Base-by-base conservation (phyloP, 129 eudicot genomes). In the Saussurea involucrata region DNA sequence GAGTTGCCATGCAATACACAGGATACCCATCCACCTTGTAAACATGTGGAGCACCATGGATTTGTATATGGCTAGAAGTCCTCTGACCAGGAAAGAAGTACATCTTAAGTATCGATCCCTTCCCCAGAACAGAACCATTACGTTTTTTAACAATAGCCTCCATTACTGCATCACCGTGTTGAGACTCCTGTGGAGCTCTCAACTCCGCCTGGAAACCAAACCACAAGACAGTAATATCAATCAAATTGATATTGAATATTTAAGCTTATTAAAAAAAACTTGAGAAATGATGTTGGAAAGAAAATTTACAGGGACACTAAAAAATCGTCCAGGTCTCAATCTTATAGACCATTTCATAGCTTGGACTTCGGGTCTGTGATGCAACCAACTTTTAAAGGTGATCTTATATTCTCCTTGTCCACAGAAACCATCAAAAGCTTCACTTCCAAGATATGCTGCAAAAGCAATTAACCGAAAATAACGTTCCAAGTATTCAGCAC, bases 131-230 rank as follows among this genome's bases (percentile, higher is more conserved):
- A 8, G 98, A 94, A 82, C 98, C 98, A 68, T 84, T 91, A 31
- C 98, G 98, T 71, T 88, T 92, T 83, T 87, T 94, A 73, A 94
- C 93, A 69, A 94, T 90, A 24, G 96, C 87, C 85, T 94, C 98
- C 98, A 94, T 94, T 72, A 94, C 97, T 21, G 98, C 98, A 89
- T 94, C 98, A 58, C 98, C 98, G 37, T 94, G 97, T 75, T 94
- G 98, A 76, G 91, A 87, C 71, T 94, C 98, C 72, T 86, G 91
- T 29, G 98, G 98, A 60, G 92, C 88, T 83, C 98, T 83, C 83
- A 94, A 32, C 72, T 89, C 96, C 82, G 86, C 98, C 98, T 94
- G 88, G 78, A 81, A 74, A 70, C 42, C 44, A 66, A 79, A 75
- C n/a, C 53, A 71, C 69, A 81, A 83, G 64, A 25, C 9, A 28